Percentiles rank a stretch among this genome's conserved stretches.
These are phyloP conservation scores for Rosa hybrid DNA, from an alignment of 331 rosid species.

Conservation along the genomic window DNA sequence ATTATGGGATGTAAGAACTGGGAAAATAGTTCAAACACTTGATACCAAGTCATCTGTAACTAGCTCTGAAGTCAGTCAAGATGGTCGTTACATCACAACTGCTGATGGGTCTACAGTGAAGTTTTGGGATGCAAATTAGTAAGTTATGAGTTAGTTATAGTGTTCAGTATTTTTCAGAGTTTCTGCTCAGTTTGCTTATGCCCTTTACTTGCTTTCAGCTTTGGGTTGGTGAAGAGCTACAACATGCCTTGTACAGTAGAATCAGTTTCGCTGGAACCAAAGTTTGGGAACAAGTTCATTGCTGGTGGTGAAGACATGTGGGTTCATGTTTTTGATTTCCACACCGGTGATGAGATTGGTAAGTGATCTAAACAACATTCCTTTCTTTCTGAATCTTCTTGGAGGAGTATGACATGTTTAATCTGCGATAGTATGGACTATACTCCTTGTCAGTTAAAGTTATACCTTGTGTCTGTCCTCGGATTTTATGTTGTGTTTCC, in stretches of 20 bases:
- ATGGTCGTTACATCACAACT: conserved; percentile 93
- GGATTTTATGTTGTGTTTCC: neutral
- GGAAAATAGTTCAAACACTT: conserved; percentile 86
- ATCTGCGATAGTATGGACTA: neutral
- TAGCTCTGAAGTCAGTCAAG: conserved; percentile 98
- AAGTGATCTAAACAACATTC: conserved; percentile 23
- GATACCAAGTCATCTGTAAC: conserved; percentile 91
- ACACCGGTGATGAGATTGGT: conserved; percentile 93
- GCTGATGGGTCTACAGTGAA: conserved; percentile 94
- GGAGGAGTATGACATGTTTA: neutral
- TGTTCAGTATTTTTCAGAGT: neutral
- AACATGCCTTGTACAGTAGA: conserved; percentile 92
- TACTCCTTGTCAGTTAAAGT: no score
- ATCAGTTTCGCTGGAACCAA: conserved; percentile 95
- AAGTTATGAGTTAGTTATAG: conserved; percentile 31
- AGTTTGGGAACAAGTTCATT: conserved; percentile 82
- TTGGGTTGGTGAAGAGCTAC: conserved; percentile 91
- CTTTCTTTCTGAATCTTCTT: neutral
- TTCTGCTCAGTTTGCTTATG: conserved; percentile 13
- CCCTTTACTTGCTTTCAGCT: conserved; percentile 46
- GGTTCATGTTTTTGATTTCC: conserved; percentile 89
- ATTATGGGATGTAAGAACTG: conserved; percentile 95
- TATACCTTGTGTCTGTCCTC: neutral
- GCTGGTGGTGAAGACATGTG: conserved; percentile 99
- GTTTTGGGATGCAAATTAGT: conserved; percentile 99